phyloP scores from a whole-genome alignment of 2,329 filamentous ascomycete genomes.

The Colletotrichum tanaceti region DNA sequence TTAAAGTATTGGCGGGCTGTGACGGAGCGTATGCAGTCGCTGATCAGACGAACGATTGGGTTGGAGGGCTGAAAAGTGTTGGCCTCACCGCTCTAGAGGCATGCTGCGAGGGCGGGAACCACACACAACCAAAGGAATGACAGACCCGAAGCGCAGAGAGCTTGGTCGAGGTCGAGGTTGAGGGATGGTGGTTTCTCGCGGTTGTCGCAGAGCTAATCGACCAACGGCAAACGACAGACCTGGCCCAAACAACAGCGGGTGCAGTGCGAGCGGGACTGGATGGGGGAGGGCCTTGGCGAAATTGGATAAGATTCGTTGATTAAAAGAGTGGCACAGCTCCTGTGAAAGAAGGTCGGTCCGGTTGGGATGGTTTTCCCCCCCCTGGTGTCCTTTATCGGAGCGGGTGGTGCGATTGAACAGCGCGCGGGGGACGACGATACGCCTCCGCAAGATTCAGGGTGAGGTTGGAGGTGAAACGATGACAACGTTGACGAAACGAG shows the following conservation, averaged over 20 bases:
- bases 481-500: slow-evolving; percentile 9
- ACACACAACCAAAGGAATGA: slow-evolving; percentile 25
- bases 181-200: slow-evolving; percentile 10
- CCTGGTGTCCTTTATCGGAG: slow-evolving; percentile 35
- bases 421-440: slow-evolving; percentile 5
- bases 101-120: slow-evolving; percentile 29
- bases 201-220: slow-evolving; percentile 16
- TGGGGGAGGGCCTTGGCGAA: slow-evolving; percentile 29
- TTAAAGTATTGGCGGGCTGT: slow-evolving; percentile 7
- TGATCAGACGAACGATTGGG: slow-evolving; percentile 17
- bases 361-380: not conserved
- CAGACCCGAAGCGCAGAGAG: slow-evolving; percentile 11
- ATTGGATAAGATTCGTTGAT: slow-evolving; percentile 37
- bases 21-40: not conserved
- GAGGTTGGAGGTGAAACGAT: slow-evolving; percentile 25
- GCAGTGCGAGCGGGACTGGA: slow-evolving; percentile 21
- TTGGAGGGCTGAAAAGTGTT: slow-evolving; percentile 10
- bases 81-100: slow-evolving; percentile 36
- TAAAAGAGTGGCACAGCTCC: slow-evolving; percentile 50
- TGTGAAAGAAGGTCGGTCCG: slow-evolving; percentile 51
- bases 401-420: slow-evolving; percentile 1
- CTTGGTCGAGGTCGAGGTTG: slow-evolving; percentile 5
- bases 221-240: not conserved
- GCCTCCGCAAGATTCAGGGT: slow-evolving; percentile 1
- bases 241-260: slow-evolving; percentile 17